phyloP scores from a whole-genome alignment of 176 grass and related monocot species.

The Oryza officinalis region DNA sequence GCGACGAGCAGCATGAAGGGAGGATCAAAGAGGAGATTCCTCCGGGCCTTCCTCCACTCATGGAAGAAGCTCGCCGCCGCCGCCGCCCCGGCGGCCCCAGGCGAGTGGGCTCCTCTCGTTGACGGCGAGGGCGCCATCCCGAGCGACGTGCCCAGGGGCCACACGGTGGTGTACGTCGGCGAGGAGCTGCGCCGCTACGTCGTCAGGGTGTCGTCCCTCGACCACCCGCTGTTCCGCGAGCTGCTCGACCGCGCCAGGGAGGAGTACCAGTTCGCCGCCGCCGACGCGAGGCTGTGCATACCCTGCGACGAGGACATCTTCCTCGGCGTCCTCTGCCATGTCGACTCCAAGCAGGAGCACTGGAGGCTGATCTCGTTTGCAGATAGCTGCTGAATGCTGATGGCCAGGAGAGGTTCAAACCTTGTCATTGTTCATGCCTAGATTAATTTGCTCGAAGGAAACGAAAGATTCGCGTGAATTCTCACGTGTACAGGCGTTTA shows the following conservation, averaged over 20 bases:
- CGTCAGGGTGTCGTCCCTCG: constrained; percentile 64
- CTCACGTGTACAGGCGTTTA: constrained; percentile 27
- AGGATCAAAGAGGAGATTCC: constrained; percentile 39
- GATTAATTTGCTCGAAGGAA: not conserved
- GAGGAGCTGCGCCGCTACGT: constrained; percentile 62
- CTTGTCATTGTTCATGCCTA: not conserved
- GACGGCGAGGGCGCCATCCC: constrained; percentile 40
- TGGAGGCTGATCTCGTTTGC: constrained; percentile 22
- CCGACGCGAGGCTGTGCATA: constrained; percentile 53
- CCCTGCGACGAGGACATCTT: constrained; percentile 84
- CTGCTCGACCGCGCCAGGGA: constrained; percentile 70
- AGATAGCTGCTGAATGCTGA: not conserved
- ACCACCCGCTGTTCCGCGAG: constrained; percentile 80
- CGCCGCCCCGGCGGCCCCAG: constrained; percentile 20
- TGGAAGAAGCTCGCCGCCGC: constrained; percentile 51
- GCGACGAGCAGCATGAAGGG: constrained; percentile 37
- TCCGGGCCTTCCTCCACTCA: constrained; percentile 47
- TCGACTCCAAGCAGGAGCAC: constrained; percentile 36
- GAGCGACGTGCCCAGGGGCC: constrained; percentile 74
- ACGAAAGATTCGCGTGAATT: constrained; percentile 13
- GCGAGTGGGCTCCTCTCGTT: constrained; percentile 35
- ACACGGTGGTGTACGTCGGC: constrained; percentile 93
- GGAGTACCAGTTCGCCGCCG: constrained; percentile 63
- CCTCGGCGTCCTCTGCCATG: constrained; percentile 57
- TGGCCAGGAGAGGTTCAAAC: not conserved